Percentiles rank a stretch among this genome's conserved stretches.
Evolutionary conservation across 176 grass and related monocot species (phyloP).

Genomic region (Chloris gayana): DNA sequence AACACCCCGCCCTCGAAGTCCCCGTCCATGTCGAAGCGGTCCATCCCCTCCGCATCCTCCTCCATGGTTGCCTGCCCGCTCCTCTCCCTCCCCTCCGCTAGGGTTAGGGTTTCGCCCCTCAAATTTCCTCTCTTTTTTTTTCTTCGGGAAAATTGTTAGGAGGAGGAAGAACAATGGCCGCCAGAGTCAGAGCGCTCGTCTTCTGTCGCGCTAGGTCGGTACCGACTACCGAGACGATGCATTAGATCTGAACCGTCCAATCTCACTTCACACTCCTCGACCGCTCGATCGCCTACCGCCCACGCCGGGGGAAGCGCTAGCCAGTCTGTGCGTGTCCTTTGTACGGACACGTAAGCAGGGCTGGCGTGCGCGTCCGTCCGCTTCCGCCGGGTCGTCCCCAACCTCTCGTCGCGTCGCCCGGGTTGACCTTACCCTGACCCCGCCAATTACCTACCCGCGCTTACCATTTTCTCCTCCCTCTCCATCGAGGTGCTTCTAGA

Average conservation of each 20-base stretch:
- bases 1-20: constrained; percentile 76
- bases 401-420: constrained; percentile 31
- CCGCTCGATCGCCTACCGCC: not conserved
- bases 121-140: not conserved
- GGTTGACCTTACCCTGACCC: constrained; percentile 21
- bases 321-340: not conserved
- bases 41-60: constrained; percentile 70
- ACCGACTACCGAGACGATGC: not conserved
- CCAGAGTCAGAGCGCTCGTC: not conserved
- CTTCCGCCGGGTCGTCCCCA: constrained; percentile 8
- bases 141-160: not conserved
- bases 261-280: not conserved
- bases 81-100: not conserved
- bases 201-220: not conserved
- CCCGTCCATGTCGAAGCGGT: constrained; percentile 71
- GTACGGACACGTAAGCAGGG: not conserved
- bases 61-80: constrained; percentile 48
- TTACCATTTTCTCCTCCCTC: not conserved
- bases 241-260: not conserved
- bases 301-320: not conserved
- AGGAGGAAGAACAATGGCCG: not conserved
- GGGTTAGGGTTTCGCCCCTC: constrained; percentile 28
- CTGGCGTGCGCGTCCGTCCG: not conserved
- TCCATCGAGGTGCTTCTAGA: constrained; percentile 31
- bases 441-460: not conserved